Percentiles rank a stretch among this genome's conserved stretches.
These are phyloP conservation scores for Cinchona pubescens DNA, from an alignment of 257 asterid genomes.

Conservation along the genomic window DNA sequence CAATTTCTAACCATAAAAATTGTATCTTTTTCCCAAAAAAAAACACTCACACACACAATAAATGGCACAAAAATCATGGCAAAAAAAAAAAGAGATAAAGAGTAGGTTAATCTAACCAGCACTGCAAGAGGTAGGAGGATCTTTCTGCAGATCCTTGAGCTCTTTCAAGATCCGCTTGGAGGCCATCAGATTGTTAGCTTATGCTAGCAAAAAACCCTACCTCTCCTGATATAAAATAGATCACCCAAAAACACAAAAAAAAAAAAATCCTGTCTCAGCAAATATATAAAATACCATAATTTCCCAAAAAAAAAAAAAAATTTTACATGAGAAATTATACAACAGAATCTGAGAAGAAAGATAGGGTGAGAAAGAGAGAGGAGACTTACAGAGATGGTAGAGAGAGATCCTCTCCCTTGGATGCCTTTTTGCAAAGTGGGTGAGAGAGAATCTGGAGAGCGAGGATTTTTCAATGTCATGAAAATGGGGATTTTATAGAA, in stretches of 20 bases:
- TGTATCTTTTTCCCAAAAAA: not conserved
- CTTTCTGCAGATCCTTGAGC: slow-evolving; percentile 43
- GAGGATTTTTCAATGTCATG: not conserved
- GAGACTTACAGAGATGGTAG: not conserved
- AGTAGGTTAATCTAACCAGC: slow-evolving; percentile 24
- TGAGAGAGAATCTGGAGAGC: not conserved
- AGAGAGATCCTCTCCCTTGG: not conserved
- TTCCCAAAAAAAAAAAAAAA: too few species aligned
- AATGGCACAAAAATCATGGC: not conserved
- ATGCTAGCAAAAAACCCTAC: slow-evolving; percentile 19
- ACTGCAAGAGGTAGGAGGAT: slow-evolving; percentile 41
- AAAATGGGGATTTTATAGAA: not conserved
- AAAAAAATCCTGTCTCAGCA: too few species aligned
- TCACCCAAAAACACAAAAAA: not conserved
- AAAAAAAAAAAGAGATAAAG: not conserved
- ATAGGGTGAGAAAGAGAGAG: not conserved
- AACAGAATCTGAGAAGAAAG: not conserved
- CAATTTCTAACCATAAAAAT: not conserved
- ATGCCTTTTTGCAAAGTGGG: not conserved
- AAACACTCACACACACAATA: too few species aligned
- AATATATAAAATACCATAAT: too few species aligned
- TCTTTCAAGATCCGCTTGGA: slow-evolving; percentile 37
- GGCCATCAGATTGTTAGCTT: slow-evolving; percentile 30
- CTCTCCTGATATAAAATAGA: slow-evolving; percentile 13
- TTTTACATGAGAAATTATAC: not conserved